Conservation (phyloP, 2,329 filamentous ascomycete species). For the Teratosphaeriaceae sp. region DNA sequence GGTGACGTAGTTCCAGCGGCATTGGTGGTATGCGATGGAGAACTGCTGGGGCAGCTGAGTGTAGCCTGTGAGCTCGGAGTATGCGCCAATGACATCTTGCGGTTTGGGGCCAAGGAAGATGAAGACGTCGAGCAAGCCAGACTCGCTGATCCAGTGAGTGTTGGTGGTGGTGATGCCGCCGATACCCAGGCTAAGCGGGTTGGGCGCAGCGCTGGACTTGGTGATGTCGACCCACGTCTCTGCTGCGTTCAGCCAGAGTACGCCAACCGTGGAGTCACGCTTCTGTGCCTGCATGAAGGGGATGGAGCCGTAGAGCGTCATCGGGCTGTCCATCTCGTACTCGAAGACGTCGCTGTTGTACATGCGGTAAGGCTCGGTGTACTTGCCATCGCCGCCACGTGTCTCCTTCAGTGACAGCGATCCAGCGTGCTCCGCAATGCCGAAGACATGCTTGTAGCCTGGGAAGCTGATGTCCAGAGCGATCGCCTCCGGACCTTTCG, state of each 20-base stretch:
- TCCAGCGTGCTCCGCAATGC: conserved; percentile 88
- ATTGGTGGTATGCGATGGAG: conserved; percentile 90
- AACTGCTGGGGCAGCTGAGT: conserved; percentile 90
- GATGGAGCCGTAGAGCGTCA: conserved; percentile 97
- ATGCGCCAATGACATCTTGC: conserved; percentile 71
- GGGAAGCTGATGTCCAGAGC: conserved; percentile 87
- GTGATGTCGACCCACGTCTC: conserved; percentile 97
- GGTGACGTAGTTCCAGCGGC: conserved; percentile 97
- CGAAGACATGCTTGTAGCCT: conserved; percentile 86
- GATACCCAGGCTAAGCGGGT: conserved; percentile 69
- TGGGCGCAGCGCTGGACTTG: conserved; percentile 67
- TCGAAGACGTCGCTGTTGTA: conserved; percentile 98
- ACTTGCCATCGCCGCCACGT: conserved; percentile 76
- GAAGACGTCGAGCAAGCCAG: conserved; percentile 83
- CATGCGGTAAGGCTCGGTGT: conserved; percentile 82
- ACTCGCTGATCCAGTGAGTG: conserved; percentile 96
- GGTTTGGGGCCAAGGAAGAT: conserved; percentile 88
- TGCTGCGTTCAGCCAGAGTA: conserved; percentile 96
- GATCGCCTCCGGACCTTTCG: conserved; percentile 88
- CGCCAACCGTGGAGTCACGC: conserved; percentile 85
- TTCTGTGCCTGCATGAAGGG: conserved; percentile 97
- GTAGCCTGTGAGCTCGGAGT: conserved; percentile 84
- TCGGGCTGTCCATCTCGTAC: conserved; percentile 92
- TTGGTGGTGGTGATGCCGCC: conserved; percentile 67
- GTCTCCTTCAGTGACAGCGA: conserved; percentile 85